These are phyloP conservation scores for Venturiaceae sp. DNA, from an alignment of 2,329 filamentous ascomycete species.

Conservation along the genomic window DNA sequence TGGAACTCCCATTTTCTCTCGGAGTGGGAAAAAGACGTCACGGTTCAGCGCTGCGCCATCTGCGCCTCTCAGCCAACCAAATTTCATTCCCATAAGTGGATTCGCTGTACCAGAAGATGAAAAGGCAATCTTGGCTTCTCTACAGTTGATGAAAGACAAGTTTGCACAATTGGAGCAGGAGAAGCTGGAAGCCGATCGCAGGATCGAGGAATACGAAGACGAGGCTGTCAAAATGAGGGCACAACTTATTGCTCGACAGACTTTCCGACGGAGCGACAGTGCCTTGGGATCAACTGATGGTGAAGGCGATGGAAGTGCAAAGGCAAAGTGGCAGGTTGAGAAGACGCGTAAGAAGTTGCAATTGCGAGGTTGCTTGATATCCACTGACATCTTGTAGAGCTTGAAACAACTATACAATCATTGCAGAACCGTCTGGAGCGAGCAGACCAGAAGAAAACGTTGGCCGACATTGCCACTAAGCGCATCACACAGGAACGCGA, in stretches of 20 bases:
- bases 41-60: constrained; percentile 38
- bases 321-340: constrained; percentile 31
- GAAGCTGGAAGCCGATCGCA: constrained; percentile 40
- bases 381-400: constrained; percentile 26
- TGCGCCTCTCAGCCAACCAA: constrained; percentile 16
- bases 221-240: constrained; percentile 42
- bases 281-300: constrained; percentile 36
- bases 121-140: constrained; percentile 51
- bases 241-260: constrained; percentile 32
- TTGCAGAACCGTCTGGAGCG: constrained; percentile 54
- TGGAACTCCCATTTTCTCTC: constrained; percentile 46
- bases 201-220: constrained; percentile 40
- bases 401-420: constrained; percentile 50
- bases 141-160: constrained; percentile 49
- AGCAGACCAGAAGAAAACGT: constrained; percentile 50
- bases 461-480: constrained; percentile 54
- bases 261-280: constrained; percentile 34
- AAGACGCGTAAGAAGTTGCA: constrained; percentile 41
- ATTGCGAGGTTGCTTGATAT: not conserved
- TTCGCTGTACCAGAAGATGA: constrained; percentile 52
- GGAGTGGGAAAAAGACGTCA: constrained; percentile 39
- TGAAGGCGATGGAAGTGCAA: constrained; percentile 27
- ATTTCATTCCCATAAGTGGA: constrained; percentile 39
- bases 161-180: constrained; percentile 46
- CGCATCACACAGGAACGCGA: constrained; percentile 55